Conservation (phyloP, 1,139 yeast species). For the Kodamaea ohmeri region DNA sequence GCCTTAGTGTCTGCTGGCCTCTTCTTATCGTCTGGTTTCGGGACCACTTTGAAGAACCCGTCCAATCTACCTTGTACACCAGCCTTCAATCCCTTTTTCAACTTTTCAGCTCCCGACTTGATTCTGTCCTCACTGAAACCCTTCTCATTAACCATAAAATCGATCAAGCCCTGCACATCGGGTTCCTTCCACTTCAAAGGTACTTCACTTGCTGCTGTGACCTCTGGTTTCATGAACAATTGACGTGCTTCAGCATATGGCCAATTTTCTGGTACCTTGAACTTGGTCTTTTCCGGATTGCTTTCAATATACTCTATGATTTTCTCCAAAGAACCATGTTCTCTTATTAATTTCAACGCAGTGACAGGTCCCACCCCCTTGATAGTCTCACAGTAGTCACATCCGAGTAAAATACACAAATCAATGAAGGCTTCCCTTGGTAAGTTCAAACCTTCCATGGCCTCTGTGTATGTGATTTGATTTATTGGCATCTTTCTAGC, state of each 20-base stretch:
- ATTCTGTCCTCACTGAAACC: slow-evolving; percentile 94
- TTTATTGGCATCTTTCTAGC: slow-evolving; percentile 90
- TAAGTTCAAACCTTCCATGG: slow-evolving; percentile 74
- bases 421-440: slow-evolving; percentile 77
- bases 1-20: slow-evolving; percentile 21
- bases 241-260: slow-evolving; percentile 87
- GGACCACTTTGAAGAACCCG: slow-evolving; percentile 79
- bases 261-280: slow-evolving; percentile 91
- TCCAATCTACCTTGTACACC: slow-evolving; percentile 92
- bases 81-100: slow-evolving; percentile 76
- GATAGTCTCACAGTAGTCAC: slow-evolving; percentile 95
- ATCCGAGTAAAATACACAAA: slow-evolving; percentile 87
- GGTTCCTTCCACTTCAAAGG: slow-evolving; percentile 78
- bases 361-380: slow-evolving; percentile 95
- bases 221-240: slow-evolving; percentile 79
- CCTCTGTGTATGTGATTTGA: slow-evolving; percentile 69
- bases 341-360: slow-evolving; percentile 82
- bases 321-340: slow-evolving; percentile 76
- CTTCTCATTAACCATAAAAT: slow-evolving; percentile 69
- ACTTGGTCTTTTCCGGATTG: slow-evolving; percentile 63
- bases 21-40: slow-evolving; percentile 34
- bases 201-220: slow-evolving; percentile 56
- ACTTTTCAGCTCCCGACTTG: slow-evolving; percentile 78
- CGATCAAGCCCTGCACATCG: slow-evolving; percentile 68
- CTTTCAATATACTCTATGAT: slow-evolving; percentile 62